These are phyloP conservation scores for Colletotrichum truncatum DNA, from an alignment of 2,329 filamentous ascomycete species.

Conservation along the genomic window DNA sequence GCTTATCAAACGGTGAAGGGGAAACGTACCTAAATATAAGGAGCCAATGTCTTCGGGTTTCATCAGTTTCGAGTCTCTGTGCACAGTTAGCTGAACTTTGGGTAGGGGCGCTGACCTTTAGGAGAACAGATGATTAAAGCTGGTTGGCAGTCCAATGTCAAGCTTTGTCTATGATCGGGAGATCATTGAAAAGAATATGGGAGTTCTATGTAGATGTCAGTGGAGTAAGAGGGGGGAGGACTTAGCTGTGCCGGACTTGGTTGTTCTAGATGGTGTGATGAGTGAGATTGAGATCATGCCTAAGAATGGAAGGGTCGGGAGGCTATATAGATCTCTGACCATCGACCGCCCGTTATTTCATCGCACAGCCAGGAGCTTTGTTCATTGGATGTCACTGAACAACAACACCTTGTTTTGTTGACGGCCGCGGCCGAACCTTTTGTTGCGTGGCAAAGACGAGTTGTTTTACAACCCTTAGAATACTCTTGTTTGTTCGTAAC, in stretches of 20 bases:
- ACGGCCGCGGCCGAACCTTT: neutral
- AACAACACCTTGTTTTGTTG: neutral
- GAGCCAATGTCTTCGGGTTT: no score
- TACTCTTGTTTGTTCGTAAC: neutral
- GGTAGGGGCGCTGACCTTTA: no score
- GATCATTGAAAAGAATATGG: no score
- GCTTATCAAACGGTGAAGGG: no score
- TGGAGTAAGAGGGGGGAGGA: neutral
- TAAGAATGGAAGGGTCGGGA: neutral
- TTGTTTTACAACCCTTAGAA: no score
- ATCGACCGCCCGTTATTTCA: neutral
- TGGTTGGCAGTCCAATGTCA: no score
- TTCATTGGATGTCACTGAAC: neutral
- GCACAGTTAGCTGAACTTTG: no score
- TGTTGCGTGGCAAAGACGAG: neutral
- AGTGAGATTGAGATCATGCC: neutral
- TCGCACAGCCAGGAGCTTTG: neutral
- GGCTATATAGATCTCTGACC: neutral
- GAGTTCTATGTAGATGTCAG: no score
- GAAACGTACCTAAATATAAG: no score
- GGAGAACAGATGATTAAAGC: no score
- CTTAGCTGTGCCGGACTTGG: neutral
- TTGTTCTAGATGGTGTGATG: neutral
- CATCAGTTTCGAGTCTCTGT: no score
- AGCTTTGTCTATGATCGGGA: no score